Percentiles rank a stretch among this genome's conserved stretches.
Conservation (phyloP, 495 filamentous ascomycete species). For the Aspergillus cavernicola region DNA sequence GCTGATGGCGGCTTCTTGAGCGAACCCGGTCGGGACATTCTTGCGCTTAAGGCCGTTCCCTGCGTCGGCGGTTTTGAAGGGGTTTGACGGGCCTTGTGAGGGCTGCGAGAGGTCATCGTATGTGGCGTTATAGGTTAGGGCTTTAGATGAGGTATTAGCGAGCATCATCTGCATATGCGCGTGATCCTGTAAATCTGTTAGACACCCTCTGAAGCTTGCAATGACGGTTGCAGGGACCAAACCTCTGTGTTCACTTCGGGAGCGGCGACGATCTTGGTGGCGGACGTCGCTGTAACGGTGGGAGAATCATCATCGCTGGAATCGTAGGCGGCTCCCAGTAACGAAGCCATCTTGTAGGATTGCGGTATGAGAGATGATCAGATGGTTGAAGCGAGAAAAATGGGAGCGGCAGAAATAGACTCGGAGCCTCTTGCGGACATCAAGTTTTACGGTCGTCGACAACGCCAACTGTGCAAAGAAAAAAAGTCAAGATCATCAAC, state of each 20-base stretch:
- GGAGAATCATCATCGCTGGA: conserved; percentile 51
- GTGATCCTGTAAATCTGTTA: conserved; percentile 49
- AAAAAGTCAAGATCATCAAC: neutral
- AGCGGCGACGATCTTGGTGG: conserved; percentile 48
- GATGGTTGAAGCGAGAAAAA: conserved; percentile 4
- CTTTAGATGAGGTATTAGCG: conserved; percentile 49
- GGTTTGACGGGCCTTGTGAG: conserved; percentile 70
- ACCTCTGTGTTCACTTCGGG: conserved; percentile 62
- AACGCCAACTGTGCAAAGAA: conserved; percentile 26
- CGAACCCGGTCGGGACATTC: conserved; percentile 85
- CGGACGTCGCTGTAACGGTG: conserved; percentile 21
- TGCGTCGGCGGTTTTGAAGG: conserved; percentile 62
- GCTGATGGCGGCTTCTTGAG: conserved; percentile 82
- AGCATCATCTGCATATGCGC: conserved; percentile 56
- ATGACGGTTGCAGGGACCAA: conserved; percentile 41
- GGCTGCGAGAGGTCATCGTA: conserved; percentile 72
- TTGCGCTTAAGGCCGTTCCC: conserved; percentile 70
- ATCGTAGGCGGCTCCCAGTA: conserved; percentile 48
- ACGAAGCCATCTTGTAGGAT: conserved; percentile 38
- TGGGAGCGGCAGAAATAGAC: conserved; percentile 8
- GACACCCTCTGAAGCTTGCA: neutral
- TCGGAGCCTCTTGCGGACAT: conserved; percentile 4
- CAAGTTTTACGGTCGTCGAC: conserved; percentile 39
- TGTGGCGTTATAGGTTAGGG: conserved; percentile 58
- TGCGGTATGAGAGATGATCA: conserved; percentile 1